Evolutionary conservation across 1,139 yeast genomes (phyloP), one percentile per base, ranked within the genome.

Genomic region (Debaryomyces sp.): DNA sequence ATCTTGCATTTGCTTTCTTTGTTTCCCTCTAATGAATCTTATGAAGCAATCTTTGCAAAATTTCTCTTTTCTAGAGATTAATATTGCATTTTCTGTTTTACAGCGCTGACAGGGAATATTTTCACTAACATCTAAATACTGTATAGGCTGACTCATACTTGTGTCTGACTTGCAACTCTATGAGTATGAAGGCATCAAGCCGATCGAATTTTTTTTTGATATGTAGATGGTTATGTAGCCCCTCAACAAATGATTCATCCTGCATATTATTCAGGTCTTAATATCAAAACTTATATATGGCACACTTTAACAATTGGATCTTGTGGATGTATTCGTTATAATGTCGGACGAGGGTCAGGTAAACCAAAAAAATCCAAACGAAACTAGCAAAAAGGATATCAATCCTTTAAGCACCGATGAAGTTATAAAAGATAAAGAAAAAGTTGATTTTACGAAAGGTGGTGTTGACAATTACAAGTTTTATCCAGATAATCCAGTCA

Each of bases 401-500:
- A 24, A 9, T 8, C 21, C n/a, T 22, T 2, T 22, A 9, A 36
- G 38, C 10, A 24, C 63, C 5, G 76, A 72, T 49, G 56, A 63
- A 46, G 77, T 73, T 3, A 68, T 66, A 35, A 70, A 71, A 21
- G 77, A 78, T 49, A 78, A 75, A 53, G 58, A 62, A 2, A 73
- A 78, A 49, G 82, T 87, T 8, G 80, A 85, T 59, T 87, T 86
- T 64, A 78, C 87, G 3, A 60, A 71, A 45, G 85, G 82, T 12
- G 70, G 74, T 2, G 73, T 73, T 2, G 82, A 81, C 2, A 76
- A 83, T 32, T 79, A 71, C 64, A 84, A 84, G 60, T 89, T 84
- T 62, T 91, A 89, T 59, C 98, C 98, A 0, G 98, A 91, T 57
- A 82, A 84, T 47, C 92, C 92, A 5, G 78, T 84, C 13, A 78